Evolutionary conservation across 768 basidiomycete species (phyloP).

Genomic region (Suillus sp.): DNA sequence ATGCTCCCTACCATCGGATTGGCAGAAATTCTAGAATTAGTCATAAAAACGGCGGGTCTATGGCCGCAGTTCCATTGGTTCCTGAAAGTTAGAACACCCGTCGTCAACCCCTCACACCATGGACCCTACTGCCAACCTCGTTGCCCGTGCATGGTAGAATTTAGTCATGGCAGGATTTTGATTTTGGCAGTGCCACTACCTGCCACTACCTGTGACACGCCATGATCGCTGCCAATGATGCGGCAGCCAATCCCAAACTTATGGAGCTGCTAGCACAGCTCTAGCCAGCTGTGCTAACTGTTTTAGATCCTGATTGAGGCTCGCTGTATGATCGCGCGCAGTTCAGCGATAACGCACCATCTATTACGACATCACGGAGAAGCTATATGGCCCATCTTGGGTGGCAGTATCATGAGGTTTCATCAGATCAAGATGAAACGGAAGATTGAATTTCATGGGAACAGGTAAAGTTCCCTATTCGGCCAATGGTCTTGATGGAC

Average conservation of each 20-base stretch:
- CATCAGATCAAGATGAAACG: slow-evolving; percentile 11
- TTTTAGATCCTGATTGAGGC: slow-evolving; percentile 18
- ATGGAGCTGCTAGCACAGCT: slow-evolving; percentile 1
- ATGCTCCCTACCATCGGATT: background rate
- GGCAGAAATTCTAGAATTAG: background rate
- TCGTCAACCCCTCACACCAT: slow-evolving; percentile 1
- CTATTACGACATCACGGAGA: slow-evolving; percentile 26
- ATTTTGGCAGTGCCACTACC: slow-evolving; percentile 23
- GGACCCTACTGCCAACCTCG: slow-evolving; percentile 14
- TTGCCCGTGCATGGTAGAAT: slow-evolving; percentile 25
- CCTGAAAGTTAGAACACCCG: slow-evolving; percentile 3
- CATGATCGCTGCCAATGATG: slow-evolving; percentile 6
- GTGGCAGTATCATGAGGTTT: slow-evolving; percentile 17
- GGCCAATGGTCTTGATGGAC: slow-evolving; percentile 16
- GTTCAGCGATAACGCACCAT: slow-evolving; percentile 16
- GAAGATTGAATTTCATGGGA: slow-evolving; percentile 19
- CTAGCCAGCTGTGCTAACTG: slow-evolving; percentile 21
- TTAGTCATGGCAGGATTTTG: slow-evolving; percentile 24
- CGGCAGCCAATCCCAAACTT: slow-evolving; percentile 1
- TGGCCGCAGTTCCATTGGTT: slow-evolving; percentile 6
- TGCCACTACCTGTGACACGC: slow-evolving; percentile 12
- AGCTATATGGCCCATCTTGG: slow-evolving; percentile 11
- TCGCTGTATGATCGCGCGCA: slow-evolving; percentile 18
- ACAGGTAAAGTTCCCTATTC: slow-evolving; percentile 17
- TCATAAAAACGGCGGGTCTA: background rate